Evolutionary conservation across 495 filamentous ascomycete genomes (phyloP), one percentile per base, ranked within the genome.

Genomic region (Talaromyces ruber): DNA sequence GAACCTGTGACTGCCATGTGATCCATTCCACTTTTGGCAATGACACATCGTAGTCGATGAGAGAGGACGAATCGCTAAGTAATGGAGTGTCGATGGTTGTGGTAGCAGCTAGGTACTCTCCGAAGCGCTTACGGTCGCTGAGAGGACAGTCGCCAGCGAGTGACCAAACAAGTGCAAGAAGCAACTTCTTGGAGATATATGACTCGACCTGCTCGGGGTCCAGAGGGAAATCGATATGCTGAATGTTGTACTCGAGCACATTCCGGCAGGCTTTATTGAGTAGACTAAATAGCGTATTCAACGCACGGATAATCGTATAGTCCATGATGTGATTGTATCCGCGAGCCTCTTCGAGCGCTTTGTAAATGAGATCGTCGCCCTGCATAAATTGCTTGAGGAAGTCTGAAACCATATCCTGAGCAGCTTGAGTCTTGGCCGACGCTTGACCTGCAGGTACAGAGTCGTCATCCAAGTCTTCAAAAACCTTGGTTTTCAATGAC

Each of bases 261-360:
- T 91, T 90, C 65, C 93, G 84, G 65, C 93, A 96, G 55, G 87
- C 81, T 74, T 97, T 97, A 78, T 97, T 97, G 26, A 99, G 76
- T 25, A 99, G 80, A 52, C 93, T 97, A 77, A 97, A 98, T 24
- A 99, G 72, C 2, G 95, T 99, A 63, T 88, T 93, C 62, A 99
- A 82, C 4, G 89, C 93, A 37, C 94, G 89, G 47, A 91, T 90
- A 50, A 89, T 82, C 0, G 93, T 97, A 69, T 92, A 98, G 65
- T 97, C 91, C 94, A 99, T 99, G 74, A 99, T 97, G 68, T 99
- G 94, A 62, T 88, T 90, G 77, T 87, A 93, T 21, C 81, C 81
- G 64, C 84, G 82, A 16, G 92, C 89, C 69, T 91, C 81, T 26
- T 84, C 78, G 1, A 99, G 79, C n/a, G 88, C 87, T 53, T 86